Evolutionary conservation across 768 basidiomycete genomes (phyloP).

Genomic region (Calocybe gangraenosa): DNA sequence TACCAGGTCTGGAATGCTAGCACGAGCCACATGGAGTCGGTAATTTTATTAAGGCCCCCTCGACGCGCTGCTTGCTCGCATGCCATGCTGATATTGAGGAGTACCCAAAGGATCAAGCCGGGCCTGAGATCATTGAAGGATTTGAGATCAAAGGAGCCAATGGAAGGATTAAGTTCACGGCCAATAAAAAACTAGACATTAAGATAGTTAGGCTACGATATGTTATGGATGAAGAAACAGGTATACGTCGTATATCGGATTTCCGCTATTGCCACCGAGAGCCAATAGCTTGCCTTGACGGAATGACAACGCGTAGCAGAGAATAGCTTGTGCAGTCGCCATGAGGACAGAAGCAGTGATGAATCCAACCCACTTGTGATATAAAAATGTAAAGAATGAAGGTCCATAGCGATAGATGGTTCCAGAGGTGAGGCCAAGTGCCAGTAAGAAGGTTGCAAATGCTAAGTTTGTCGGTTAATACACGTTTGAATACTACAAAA

Average conservation of each 20-base stretch:
- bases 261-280: slow-evolving; percentile 88
- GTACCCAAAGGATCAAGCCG: slow-evolving; percentile 87
- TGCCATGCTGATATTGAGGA: slow-evolving; percentile 86
- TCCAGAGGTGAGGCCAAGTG: slow-evolving; percentile 70
- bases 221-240: neutral
- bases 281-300: slow-evolving; percentile 70
- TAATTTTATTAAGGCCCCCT: slow-evolving; percentile 60
- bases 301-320: slow-evolving; percentile 72
- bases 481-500: too few relatives aligned
- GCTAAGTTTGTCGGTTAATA: slow-evolving; percentile 45
- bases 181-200: slow-evolving; percentile 79
- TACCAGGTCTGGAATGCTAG: slow-evolving; percentile 85
- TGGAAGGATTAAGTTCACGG: slow-evolving; percentile 88
- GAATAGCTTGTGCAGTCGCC: slow-evolving; percentile 69
- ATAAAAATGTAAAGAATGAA: slow-evolving; percentile 80
- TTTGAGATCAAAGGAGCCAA: slow-evolving; percentile 63
- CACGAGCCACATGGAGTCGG: slow-evolving; percentile 92
- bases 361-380: slow-evolving; percentile 90
- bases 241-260: slow-evolving; percentile 84
- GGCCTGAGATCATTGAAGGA: slow-evolving; percentile 86
- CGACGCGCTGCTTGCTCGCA: slow-evolving; percentile 86
- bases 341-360: slow-evolving; percentile 78
- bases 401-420: slow-evolving; percentile 72
- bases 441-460: slow-evolving; percentile 80
- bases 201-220: neutral